A percentile compares a stretch with the other conserved stretches of the same genome.
phyloP scores from a whole-genome alignment of 257 asterid species.

The Fraxinus pennsylvanica region DNA sequence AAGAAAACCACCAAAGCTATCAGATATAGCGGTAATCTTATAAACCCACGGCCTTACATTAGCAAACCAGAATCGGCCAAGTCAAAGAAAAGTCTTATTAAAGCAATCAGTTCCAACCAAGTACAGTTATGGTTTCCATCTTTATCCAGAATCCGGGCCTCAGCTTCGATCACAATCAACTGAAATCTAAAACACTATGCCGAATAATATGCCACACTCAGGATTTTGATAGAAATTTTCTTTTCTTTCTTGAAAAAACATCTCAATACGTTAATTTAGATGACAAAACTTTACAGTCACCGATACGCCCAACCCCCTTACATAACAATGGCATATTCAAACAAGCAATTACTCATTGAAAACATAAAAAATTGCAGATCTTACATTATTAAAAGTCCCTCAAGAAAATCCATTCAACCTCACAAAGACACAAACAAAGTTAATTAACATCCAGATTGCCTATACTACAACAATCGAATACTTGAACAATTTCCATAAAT shows the following conservation, averaged over 20 bases:
- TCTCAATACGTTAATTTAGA: background rate
- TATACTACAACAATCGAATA: conserved; percentile 2
- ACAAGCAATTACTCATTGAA: conserved; percentile 9
- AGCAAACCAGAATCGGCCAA: background rate
- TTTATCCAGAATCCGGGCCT: background rate
- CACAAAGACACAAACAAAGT: background rate
- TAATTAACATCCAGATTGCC: background rate
- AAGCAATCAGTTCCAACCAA: conserved; percentile 14
- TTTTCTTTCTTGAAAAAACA: background rate
- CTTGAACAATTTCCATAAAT: conserved; percentile 12
- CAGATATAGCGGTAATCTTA: background rate
- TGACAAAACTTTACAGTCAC: background rate
- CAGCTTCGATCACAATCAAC: background rate
- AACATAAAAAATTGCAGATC: background rate
- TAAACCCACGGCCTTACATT: background rate
- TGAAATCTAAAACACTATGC: conserved; percentile 10
- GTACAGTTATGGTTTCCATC: conserved; percentile 2
- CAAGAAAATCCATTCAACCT: conserved; percentile 1
- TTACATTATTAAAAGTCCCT: background rate
- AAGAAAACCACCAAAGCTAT: background rate
- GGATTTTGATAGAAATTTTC: background rate
- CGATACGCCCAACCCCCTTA: background rate
- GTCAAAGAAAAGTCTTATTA: background rate
- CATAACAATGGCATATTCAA: conserved; percentile 3
- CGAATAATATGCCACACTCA: conserved; percentile 7